phyloP scores from a whole-genome alignment of 116 monocot genomes.

The Posidonia oceanica region DNA sequence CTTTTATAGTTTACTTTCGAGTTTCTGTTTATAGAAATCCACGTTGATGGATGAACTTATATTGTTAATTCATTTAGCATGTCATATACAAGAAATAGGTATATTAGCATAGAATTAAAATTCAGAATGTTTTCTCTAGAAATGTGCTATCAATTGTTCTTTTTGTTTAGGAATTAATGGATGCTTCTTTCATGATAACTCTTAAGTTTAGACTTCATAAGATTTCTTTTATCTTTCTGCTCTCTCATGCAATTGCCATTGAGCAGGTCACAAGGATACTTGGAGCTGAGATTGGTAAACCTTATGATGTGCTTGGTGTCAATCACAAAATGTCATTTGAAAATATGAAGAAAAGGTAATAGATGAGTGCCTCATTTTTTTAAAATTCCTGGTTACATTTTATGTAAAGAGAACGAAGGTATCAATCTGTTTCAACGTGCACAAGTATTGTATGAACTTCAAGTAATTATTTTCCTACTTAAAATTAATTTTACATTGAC shows the following conservation, averaged over 20 bases:
- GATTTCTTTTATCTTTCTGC: background rate
- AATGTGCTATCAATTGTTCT: too few relatives aligned
- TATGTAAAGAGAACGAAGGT: background rate
- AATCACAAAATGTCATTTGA: conserved; percentile 88
- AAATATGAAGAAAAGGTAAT: conserved; percentile 84
- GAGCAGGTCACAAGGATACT: conserved; percentile 71
- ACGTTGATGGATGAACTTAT: too few relatives aligned
- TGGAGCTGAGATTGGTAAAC: conserved; percentile 49
- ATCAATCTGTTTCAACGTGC: background rate
- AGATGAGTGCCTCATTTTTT: background rate
- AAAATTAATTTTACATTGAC: background rate
- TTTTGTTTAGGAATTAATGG: background rate
- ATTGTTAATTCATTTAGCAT: background rate
- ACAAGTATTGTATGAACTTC: background rate
- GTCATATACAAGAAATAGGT: background rate
- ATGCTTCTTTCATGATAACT: background rate
- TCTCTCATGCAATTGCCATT: conserved; percentile 8
- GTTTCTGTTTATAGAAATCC: too few relatives aligned
- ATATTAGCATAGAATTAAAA: background rate
- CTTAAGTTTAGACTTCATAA: background rate
- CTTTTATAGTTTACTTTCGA: too few relatives aligned
- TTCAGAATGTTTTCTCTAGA: background rate
- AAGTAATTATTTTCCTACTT: background rate
- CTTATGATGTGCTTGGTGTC: conserved; percentile 88
- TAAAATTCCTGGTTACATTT: background rate